phyloP scores from a whole-genome alignment of 75 land plant genomes.

The Adiantum capillusveneris region DNA sequence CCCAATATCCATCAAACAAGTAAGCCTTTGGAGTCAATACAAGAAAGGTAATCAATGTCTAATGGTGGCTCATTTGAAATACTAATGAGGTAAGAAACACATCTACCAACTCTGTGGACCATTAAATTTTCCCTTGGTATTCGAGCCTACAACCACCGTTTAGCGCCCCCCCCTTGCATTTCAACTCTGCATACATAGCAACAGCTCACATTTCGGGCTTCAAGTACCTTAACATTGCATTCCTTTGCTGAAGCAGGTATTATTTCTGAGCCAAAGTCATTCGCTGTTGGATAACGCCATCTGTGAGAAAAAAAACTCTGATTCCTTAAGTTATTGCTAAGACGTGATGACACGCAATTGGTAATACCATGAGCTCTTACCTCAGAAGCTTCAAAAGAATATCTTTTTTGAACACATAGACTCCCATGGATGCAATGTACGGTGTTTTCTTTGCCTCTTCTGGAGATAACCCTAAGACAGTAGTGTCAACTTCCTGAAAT shows the following conservation, averaged over 20 bases:
- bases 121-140: too few species aligned
- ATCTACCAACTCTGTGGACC: too few species aligned
- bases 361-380: conserved; percentile 24
- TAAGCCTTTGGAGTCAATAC: conserved; percentile 28
- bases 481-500: conserved; percentile 78
- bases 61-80: too few species aligned
- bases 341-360: neutral
- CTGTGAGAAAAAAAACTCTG: conserved; percentile 20
- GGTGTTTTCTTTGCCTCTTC: conserved; percentile 80
- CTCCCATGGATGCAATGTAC: conserved; percentile 98
- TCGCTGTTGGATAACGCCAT: conserved; percentile 94
- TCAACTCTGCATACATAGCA: too few species aligned
- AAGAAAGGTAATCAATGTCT: too few species aligned
- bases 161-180: too few species aligned
- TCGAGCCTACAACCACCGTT: too few species aligned
- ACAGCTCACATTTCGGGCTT: too few species aligned
- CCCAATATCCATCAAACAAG: conserved; percentile 54
- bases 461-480: conserved; percentile 67
- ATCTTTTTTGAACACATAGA: conserved; percentile 89
- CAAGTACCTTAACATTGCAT: conserved; percentile 44
- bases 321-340: too few species aligned
- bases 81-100: too few species aligned
- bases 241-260: conserved; percentile 86
- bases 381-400: conserved; percentile 87
- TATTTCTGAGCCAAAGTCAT: conserved; percentile 91